These are phyloP conservation scores for Ustilago cynodontis DNA, from an alignment of 1,284 basidiomycete species.

Conservation along the genomic window DNA sequence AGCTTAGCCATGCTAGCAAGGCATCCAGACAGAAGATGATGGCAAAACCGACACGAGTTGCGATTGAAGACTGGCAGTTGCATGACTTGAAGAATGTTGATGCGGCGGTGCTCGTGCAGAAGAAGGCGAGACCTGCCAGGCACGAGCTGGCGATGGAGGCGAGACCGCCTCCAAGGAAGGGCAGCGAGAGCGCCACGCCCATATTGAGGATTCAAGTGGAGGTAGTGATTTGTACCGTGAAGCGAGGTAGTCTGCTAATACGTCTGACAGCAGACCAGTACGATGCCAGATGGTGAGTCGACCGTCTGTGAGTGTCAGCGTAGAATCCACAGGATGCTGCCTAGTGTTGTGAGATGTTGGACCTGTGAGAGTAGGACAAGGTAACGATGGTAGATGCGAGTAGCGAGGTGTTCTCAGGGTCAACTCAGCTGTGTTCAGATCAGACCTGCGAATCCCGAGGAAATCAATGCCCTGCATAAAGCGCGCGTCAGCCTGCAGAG, in stretches of 20 bases:
- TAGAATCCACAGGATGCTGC: not conserved
- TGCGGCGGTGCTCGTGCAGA: constrained; percentile 83
- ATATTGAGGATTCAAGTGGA: constrained; percentile 71
- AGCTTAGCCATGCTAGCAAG: constrained; percentile 96
- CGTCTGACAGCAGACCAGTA: not conserved
- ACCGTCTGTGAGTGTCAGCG: not conserved
- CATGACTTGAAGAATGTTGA: constrained; percentile 98
- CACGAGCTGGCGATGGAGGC: constrained; percentile 74
- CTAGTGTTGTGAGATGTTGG: not conserved
- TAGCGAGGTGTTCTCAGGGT: not conserved
- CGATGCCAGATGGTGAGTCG: not conserved
- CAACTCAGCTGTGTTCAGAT: constrained; percentile 1
- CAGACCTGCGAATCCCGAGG: constrained; percentile 19
- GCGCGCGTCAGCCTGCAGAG: constrained; percentile 5
- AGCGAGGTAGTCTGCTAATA: not conserved
- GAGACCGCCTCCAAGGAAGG: constrained; percentile 81
- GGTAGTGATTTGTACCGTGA: not conserved
- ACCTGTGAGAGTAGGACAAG: not conserved
- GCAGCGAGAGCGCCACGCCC: constrained; percentile 87
- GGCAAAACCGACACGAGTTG: constrained; percentile 95
- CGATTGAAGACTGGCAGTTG: constrained; percentile 98
- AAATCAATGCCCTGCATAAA: constrained; percentile 7
- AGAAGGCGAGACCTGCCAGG: constrained; percentile 70
- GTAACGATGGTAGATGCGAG: not conserved
- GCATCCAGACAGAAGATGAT: constrained; percentile 96